Conservation (phyloP, 768 basidiomycete species). For the Naganishia vishniacii region DNA sequence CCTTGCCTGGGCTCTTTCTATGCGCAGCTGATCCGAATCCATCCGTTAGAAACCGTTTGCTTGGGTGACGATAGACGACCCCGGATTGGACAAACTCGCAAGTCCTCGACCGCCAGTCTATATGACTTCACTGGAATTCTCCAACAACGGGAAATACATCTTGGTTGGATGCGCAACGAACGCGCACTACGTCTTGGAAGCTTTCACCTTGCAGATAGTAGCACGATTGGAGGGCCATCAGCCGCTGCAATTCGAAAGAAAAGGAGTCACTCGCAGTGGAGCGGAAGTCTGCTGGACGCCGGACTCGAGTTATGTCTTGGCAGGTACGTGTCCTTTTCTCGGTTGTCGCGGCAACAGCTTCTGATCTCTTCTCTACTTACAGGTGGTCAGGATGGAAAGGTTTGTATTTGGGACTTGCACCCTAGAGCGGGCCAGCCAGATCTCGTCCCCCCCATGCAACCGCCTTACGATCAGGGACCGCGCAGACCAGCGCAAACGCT, state of each 20-base stretch:
- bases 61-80: constrained; percentile 74
- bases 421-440: constrained; percentile 46
- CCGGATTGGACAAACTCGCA: constrained; percentile 64
- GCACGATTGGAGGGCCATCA: constrained; percentile 78
- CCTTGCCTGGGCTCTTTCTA: no score
- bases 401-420: constrained; percentile 79
- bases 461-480: constrained; percentile 24
- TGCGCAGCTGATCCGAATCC: not conserved
- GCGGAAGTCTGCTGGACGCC: constrained; percentile 93
- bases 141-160: constrained; percentile 80
- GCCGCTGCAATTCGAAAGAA: constrained; percentile 68
- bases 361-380: constrained; percentile 37
- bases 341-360: not conserved
- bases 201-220: constrained; percentile 75
- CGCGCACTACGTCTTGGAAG: constrained; percentile 88
- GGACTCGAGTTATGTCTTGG: constrained; percentile 81
- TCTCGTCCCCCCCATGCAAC: not conserved
- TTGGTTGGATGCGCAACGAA: constrained; percentile 87
- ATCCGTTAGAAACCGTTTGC: constrained; percentile 66
- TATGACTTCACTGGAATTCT: constrained; percentile 87
- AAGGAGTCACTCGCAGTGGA: constrained; percentile 61
- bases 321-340: constrained; percentile 57
- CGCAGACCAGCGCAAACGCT: constrained; percentile 53
- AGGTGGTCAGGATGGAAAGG: constrained; percentile 61
- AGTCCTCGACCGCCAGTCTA: constrained; percentile 81